A percentile compares a stretch with the other conserved stretches of the same genome.
Evolutionary conservation across 2,329 filamentous ascomycete genomes (phyloP).

Genomic region (Neonectria faginata): DNA sequence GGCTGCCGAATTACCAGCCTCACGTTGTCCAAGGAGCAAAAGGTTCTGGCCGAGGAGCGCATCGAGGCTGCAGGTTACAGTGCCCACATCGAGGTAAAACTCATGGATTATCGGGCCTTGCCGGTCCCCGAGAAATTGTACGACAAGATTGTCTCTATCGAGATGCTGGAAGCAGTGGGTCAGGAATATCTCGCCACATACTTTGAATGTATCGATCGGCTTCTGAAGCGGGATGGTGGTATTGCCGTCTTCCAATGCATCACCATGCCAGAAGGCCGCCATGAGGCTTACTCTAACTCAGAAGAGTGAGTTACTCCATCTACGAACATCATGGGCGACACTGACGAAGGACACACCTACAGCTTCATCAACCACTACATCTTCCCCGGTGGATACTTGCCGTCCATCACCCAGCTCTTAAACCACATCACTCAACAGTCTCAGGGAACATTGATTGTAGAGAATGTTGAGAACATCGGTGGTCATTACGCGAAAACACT

Average conservation of each 20-base stretch:
- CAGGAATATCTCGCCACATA: slow-evolving; percentile 75
- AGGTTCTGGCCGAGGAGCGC: slow-evolving; percentile 72
- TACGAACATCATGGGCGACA: not conserved
- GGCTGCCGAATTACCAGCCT: slow-evolving; percentile 77
- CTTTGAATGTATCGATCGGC: slow-evolving; percentile 71
- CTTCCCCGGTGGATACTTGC: slow-evolving; percentile 81
- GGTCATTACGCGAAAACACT: slow-evolving; percentile 79
- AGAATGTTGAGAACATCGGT: slow-evolving; percentile 77
- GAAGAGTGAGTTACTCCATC: slow-evolving; percentile 64
- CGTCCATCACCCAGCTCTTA: slow-evolving; percentile 67
- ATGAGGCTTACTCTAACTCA: slow-evolving; percentile 72
- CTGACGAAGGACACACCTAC: not conserved
- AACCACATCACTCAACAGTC: slow-evolving; percentile 71
- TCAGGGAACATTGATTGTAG: slow-evolving; percentile 71
- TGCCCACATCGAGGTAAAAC: slow-evolving; percentile 71
- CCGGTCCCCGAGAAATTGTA: slow-evolving; percentile 65
- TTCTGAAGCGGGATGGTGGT: slow-evolving; percentile 74
- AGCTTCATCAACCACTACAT: slow-evolving; percentile 82
- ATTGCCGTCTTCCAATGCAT: slow-evolving; percentile 81
- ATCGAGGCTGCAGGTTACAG: slow-evolving; percentile 71
- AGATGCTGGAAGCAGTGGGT: slow-evolving; percentile 83
- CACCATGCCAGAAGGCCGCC: slow-evolving; percentile 78
- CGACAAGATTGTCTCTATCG: slow-evolving; percentile 80
- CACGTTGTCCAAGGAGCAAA: slow-evolving; percentile 77
- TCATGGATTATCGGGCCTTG: slow-evolving; percentile 76